Evolutionary conservation across 179 eudicot genomes (phyloP).

Genomic region (Gypsophila paniculata): DNA sequence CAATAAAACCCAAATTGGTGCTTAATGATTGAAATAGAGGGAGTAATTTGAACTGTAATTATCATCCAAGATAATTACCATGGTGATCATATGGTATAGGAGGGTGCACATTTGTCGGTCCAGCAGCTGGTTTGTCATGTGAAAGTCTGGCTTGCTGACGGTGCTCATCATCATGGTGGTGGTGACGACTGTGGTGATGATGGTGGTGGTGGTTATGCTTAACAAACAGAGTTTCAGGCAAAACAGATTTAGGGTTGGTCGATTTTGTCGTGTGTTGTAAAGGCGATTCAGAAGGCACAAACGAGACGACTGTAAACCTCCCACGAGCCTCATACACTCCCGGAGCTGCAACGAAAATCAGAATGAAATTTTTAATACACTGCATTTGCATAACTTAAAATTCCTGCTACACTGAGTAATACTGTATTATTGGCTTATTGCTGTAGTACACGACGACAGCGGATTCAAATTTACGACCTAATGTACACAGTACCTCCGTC

Average conservation of each 20-base stretch:
- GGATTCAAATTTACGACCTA: neutral
- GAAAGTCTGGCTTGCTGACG: slow-evolving; percentile 29
- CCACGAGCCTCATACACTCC: slow-evolving; percentile 13
- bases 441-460: too few relatives aligned
- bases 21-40: too few relatives aligned
- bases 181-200: slow-evolving; percentile 2
- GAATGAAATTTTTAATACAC: neutral
- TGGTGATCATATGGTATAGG: slow-evolving; percentile 30
- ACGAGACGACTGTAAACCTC: slow-evolving; percentile 22
- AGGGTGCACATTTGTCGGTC: slow-evolving; percentile 31
- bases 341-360: slow-evolving; percentile 21
- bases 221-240: slow-evolving; percentile 27
- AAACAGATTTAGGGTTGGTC: slow-evolving; percentile 30
- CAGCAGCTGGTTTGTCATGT: slow-evolving; percentile 28
- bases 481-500: neutral
- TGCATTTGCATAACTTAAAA: neutral
- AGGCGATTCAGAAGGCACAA: slow-evolving; percentile 31
- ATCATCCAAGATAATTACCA: slow-evolving; percentile 29
- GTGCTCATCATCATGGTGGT: slow-evolving; percentile 14
- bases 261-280: slow-evolving; percentile 26
- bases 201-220: slow-evolving; percentile 33
- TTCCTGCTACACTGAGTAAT: too few relatives aligned
- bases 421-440: too few relatives aligned
- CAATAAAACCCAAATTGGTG: too few relatives aligned
- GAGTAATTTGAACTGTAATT: neutral